A percentile compares a stretch with the other conserved stretches of the same genome.
Conservation (phyloP, 192 early-diverging fungal species). For the Borealophlyctis nickersoniae region DNA sequence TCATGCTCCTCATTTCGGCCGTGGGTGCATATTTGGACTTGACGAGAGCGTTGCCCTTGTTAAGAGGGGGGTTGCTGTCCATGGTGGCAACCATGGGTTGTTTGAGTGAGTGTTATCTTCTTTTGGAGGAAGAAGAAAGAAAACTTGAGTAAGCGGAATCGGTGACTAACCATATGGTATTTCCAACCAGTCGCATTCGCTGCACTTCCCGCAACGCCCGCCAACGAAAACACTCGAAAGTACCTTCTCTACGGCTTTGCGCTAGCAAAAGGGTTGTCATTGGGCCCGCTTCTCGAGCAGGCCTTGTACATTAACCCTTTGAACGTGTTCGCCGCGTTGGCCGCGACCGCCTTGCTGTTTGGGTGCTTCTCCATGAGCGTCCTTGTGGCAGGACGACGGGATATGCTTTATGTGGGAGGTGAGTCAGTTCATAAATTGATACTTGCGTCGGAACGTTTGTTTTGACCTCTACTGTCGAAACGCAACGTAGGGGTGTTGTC, state of each 20-base stretch:
- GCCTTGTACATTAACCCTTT: constrained; percentile 27
- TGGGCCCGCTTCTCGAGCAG: constrained; percentile 25
- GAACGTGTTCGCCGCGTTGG: constrained; percentile 32
- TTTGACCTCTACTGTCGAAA: too few species aligned
- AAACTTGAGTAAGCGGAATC: constrained; percentile 2
- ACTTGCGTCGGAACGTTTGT: constrained; percentile 20
- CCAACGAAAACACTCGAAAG: constrained; percentile 1
- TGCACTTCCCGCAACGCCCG: constrained; percentile 13
- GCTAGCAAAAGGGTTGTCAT: constrained; percentile 17
- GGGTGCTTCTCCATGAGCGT: constrained; percentile 45
- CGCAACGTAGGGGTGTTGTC: constrained; percentile 36
- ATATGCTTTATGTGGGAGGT: constrained; percentile 5
- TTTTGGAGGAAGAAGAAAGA: too few species aligned
- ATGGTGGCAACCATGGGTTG: constrained; percentile 16
- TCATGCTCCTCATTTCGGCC: constrained; percentile 25
- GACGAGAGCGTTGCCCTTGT: constrained; percentile 5
- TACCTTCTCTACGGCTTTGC: constrained; percentile 30
- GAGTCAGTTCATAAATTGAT: too few species aligned
- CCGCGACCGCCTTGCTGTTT: constrained; percentile 46
- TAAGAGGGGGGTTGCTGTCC: constrained; percentile 11
- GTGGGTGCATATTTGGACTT: constrained; percentile 19
- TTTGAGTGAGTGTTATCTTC: constrained; percentile 20
- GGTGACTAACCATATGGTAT: background rate
- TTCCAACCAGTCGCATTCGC: constrained; percentile 15
- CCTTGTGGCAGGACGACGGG: constrained; percentile 13